Evolutionary conservation across 192 early-diverging fungal genomes (phyloP), one percentile per base, ranked within the genome.

Genomic region (Geranomyces michiganensis): DNA sequence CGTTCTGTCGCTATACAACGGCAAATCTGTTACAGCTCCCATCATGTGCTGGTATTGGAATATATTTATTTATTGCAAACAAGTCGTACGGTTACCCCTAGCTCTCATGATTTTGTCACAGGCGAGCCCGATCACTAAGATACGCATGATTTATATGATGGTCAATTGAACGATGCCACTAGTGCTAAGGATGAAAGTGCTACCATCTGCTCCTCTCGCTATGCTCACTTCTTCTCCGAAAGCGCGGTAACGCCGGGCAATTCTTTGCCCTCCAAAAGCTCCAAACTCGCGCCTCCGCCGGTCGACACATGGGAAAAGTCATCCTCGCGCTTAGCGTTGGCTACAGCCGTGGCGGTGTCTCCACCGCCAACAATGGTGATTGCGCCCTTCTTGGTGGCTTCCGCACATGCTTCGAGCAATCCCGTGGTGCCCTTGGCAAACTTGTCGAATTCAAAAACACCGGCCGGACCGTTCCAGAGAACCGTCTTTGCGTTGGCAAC

Each of bases 401-500:
- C 81, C 58, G 92, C 89, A 43, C 94, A 90, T 30, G 94, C 95
- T 66, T 96, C 91, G 76, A 99, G 82, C 32, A 89, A 84, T 29
- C 81, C 66, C 80, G 89, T 92, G 67, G 96, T 96, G 58, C 96
- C 95, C 1, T 68, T 72, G 21, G 91, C 90, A 76, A 99, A 99
- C 75, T 90, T 92, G n/a, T 87, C 92, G 78, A 92, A 96, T 85
- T 99, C 96, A 81, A 99, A 99, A 41, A 99, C 96, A 74, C 96
- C 96, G 74, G 93, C 89, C 51, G 95, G 96, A 36, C 78, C 96
- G 82, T 98, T 98, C 96, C 96, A 99, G 65, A 99, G 87, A 56
- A 99, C 93, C 45, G 95, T 99, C 87, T 96, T 96, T 74, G 94
- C 82, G 17, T 75, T 67, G 66, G 79, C 62, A 49, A 97, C 91